Evolutionary conservation across 2,329 filamentous ascomycete genomes (phyloP).

Genomic region (Mollisiaceae sp.): DNA sequence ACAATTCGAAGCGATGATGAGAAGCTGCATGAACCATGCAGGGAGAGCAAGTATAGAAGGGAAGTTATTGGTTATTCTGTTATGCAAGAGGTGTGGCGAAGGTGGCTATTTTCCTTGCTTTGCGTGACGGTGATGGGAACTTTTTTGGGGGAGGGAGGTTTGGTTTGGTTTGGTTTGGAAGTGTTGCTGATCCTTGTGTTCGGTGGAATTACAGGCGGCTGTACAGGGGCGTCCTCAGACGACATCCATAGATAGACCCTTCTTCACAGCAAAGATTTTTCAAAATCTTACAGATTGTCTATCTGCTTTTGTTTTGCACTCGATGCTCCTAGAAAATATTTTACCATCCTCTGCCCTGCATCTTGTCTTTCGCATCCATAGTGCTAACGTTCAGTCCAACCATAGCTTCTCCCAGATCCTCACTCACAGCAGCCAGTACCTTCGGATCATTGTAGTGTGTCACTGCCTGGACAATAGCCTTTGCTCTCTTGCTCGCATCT

Average conservation of each 20-base stretch:
- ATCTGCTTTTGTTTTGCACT: conserved; percentile 2
- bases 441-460: conserved; percentile 88
- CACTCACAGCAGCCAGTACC: conserved; percentile 84
- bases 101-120: conserved; percentile 23
- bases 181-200: conserved; percentile 2
- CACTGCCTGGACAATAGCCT: conserved; percentile 92
- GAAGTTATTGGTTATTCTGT: background rate
- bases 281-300: conserved; percentile 1
- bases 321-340: background rate
- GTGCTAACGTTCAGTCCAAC: conserved; percentile 87
- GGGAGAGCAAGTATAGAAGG: background rate
- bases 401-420: conserved; percentile 95
- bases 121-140: background rate
- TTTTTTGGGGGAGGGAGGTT: background rate
- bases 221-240: background rate
- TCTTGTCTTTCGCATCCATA: conserved; percentile 79
- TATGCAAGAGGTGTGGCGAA: conserved; percentile 5
- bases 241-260: background rate
- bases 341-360: conserved; percentile 87
- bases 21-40: conserved; percentile 11
- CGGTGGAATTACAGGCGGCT: background rate
- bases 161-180: conserved; percentile 5
- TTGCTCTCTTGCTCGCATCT: conserved; percentile 85
- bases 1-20: conserved; percentile 14
- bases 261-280: background rate